These are phyloP conservation scores for Cephalotrichum gorgonifer DNA, from an alignment of 2,329 filamentous ascomycete genomes.

Conservation along the genomic window DNA sequence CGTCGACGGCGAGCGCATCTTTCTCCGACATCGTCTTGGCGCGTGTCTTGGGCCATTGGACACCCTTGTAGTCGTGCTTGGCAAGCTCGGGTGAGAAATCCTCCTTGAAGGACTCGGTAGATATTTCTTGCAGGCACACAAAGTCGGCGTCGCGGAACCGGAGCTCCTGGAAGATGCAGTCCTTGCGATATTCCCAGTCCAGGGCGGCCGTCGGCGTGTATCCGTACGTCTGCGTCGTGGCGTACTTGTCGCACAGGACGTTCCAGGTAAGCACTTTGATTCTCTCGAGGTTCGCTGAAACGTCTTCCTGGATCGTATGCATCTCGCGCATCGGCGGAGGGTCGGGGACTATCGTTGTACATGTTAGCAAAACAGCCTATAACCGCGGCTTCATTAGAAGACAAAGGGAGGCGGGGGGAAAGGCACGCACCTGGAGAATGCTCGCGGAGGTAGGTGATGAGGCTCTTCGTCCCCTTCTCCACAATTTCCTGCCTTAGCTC, in stretches of 20 bases:
- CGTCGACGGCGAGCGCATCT: constrained; percentile 83
- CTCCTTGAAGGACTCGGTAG: constrained; percentile 82
- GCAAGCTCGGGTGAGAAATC: constrained; percentile 83
- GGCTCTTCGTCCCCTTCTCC: constrained; percentile 75
- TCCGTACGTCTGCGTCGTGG: constrained; percentile 74
- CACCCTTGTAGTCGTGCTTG: constrained; percentile 82
- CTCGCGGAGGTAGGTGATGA: constrained; percentile 77
- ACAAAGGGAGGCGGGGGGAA: not conserved
- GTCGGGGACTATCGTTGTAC: constrained; percentile 65
- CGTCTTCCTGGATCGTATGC: constrained; percentile 65
- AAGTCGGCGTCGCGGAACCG: constrained; percentile 74
- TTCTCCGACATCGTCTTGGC: constrained; percentile 86
- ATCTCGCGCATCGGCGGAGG: constrained; percentile 68
- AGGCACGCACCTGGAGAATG: constrained; percentile 59
- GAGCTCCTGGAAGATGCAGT: constrained; percentile 76
- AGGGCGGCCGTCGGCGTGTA: constrained; percentile 79
- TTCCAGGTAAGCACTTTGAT: constrained; percentile 91
- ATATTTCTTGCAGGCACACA: constrained; percentile 87
- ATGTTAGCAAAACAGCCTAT: not conserved
- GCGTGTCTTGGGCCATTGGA: constrained; percentile 84
- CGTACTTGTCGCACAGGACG: constrained; percentile 88
- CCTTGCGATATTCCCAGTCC: constrained; percentile 76
- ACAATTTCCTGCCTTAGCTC: constrained; percentile 72
- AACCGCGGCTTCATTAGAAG: not conserved
- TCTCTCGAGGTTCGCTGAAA: constrained; percentile 49